Base-by-base conservation (phyloP, 78 protist genomes). In the Anaeramoeba ignava region DNA sequence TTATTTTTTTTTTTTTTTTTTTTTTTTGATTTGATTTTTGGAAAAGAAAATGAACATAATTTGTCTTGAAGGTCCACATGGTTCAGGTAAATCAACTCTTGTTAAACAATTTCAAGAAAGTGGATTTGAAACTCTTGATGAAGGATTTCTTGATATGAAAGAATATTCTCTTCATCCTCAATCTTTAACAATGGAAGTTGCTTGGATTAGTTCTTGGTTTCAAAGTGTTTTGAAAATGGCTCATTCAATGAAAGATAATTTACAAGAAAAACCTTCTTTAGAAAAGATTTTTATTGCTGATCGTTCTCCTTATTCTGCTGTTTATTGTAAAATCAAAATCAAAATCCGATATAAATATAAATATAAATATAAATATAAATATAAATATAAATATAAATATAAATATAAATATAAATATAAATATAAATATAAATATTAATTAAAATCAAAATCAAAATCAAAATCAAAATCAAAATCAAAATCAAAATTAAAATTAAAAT, bases 1-100 rank as follows among this genome's bases (percentile, higher is more conserved):
- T n/a, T n/a, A n/a, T n/a, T n/a, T n/a, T n/a, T n/a, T n/a, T n/a
- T n/a, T n/a, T n/a, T n/a, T n/a, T n/a, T n/a, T n/a, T n/a, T n/a
- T n/a, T n/a, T n/a, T n/a, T n/a, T n/a, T n/a, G n/a, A n/a, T n/a
- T n/a, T n/a, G n/a, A n/a, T n/a, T n/a, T n/a, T n/a, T n/a, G n/a
- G n/a, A n/a, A n/a, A 54, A 54, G 17, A 54, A 54, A 54, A 54
- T 54, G 73, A 54, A 54, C 17, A 17, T 54, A 54, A 54, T 54
- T 54, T 54, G 73, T 54, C 73, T 54, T 54, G 73, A 54, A 54
- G 73, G 73, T 54, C 73, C 73, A 54, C 73, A 54, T 17, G 73
- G 73, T 27, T 27, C 36, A 27, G 73, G 73, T 27, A 54, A 54
- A 17, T 54, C 73, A 27, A 27, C 73, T 54, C 73, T 54, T 17